These are phyloP conservation scores for Tolypocladium ophioglossoides DNA, from an alignment of 2,329 filamentous ascomycete genomes.

Conservation along the genomic window DNA sequence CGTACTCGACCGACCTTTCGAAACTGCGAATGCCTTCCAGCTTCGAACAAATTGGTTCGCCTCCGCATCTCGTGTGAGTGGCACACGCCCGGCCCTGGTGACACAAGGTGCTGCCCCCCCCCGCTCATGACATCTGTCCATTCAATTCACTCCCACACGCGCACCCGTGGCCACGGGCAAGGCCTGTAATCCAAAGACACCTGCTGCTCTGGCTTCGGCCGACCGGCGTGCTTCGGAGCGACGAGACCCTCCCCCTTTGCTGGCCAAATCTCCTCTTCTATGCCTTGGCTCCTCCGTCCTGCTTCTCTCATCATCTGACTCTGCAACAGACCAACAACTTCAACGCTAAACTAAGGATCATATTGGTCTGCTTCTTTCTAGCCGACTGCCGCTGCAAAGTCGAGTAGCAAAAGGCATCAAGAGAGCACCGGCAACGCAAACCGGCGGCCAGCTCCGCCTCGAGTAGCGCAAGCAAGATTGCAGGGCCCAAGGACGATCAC, in stretches of 20 bases:
- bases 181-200: not conserved
- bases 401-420: no score
- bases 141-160: not conserved
- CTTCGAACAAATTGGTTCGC: not conserved
- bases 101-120: not conserved
- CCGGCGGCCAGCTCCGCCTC: not conserved
- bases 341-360: no score
- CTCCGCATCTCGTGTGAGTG: not conserved
- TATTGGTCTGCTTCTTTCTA: no score
- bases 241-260: not conserved
- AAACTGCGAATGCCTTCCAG: not conserved
- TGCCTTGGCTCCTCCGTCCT: no score
- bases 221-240: not conserved
- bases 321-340: no score
- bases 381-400: no score
- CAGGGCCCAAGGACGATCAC: not conserved
- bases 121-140: not conserved
- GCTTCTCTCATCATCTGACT: no score
- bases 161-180: not conserved
- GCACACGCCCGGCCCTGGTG: not conserved
- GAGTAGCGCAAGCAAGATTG: not conserved
- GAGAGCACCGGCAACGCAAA: no score
- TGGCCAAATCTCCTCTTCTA: not conserved
- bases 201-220: not conserved
- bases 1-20: no score